These are phyloP conservation scores for Pisolithus orientalis DNA, from an alignment of 768 basidiomycete genomes.

Conservation along the genomic window DNA sequence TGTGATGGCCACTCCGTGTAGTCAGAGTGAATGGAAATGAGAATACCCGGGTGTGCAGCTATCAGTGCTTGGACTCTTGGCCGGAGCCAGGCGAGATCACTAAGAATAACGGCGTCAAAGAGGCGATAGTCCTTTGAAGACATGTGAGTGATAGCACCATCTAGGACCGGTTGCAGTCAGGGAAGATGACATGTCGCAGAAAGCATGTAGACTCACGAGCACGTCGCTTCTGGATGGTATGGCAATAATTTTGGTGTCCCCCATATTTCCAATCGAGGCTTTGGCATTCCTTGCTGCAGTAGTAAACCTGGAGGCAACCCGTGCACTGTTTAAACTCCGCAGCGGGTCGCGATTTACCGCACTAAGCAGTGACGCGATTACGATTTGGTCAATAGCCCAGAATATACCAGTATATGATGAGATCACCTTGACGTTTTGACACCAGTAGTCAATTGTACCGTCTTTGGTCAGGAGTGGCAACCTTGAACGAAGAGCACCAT, in stretches of 20 bases:
- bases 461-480: conserved; percentile 5
- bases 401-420: background rate
- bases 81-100: conserved; percentile 10
- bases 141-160: conserved; percentile 15
- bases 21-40: conserved; percentile 21
- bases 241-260: conserved; percentile 19
- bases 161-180: conserved; percentile 6
- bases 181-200: background rate
- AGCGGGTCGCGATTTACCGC: conserved; percentile 17
- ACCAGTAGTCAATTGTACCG: conserved; percentile 15
- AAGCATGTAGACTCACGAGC: conserved; percentile 10
- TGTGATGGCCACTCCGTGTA: conserved; percentile 16
- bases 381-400: background rate
- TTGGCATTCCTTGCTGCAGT: conserved; percentile 27
- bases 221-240: conserved; percentile 20
- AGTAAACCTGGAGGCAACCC: conserved; percentile 24
- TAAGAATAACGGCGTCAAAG: conserved; percentile 18
- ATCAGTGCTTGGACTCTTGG: conserved; percentile 12
- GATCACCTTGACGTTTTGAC: conserved; percentile 21
- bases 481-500: conserved; percentile 13
- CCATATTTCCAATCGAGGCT: conserved; percentile 25
- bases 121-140: conserved; percentile 19
- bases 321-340: conserved; percentile 22
- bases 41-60: background rate
- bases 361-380: conserved; percentile 10